phyloP scores from a whole-genome alignment of 2,329 filamentous ascomycete genomes.

The Periconia sp. region DNA sequence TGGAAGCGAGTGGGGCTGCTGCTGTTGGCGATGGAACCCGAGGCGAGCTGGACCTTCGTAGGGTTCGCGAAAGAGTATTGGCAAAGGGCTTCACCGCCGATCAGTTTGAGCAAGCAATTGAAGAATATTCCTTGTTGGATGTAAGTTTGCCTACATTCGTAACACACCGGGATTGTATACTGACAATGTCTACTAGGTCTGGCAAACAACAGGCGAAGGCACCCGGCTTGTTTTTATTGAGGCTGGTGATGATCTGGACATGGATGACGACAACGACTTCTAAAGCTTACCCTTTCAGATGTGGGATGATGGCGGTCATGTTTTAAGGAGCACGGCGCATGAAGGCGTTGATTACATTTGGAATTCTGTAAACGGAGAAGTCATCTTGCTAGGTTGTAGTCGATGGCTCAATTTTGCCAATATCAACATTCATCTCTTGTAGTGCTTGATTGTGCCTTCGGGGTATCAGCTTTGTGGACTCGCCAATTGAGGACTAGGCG shows the following conservation, averaged over 20 bases:
- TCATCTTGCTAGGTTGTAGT: not conserved
- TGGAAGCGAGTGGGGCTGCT: conserved; percentile 81
- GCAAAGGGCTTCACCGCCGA: conserved; percentile 97
- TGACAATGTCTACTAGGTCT: conserved; percentile 48
- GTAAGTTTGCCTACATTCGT: conserved; percentile 59
- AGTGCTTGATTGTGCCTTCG: no score
- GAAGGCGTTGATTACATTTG: conserved; percentile 21
- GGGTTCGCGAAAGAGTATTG: conserved; percentile 87
- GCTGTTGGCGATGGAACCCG: conserved; percentile 72
- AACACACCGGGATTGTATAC: conserved; percentile 10
- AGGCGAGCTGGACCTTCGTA: conserved; percentile 80
- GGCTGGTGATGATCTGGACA: conserved; percentile 50
- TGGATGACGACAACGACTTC: conserved; percentile 43
- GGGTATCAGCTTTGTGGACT: no score
- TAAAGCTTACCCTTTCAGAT: conserved; percentile 13
- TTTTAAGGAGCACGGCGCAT: conserved; percentile 24
- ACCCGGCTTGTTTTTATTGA: conserved; percentile 59
- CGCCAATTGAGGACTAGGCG: no score
- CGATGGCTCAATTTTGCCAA: not conserved
- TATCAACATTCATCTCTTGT: not conserved
- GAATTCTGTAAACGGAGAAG: conserved; percentile 4
- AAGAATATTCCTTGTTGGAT: conserved; percentile 85
- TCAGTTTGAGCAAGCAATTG: conserved; percentile 81
- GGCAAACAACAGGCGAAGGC: conserved; percentile 58
- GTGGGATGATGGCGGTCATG: conserved; percentile 11